Evolutionary conservation across 331 rosid genomes (phyloP), one percentile per base, ranked within the genome.

Genomic region (Malus hybrid): DNA sequence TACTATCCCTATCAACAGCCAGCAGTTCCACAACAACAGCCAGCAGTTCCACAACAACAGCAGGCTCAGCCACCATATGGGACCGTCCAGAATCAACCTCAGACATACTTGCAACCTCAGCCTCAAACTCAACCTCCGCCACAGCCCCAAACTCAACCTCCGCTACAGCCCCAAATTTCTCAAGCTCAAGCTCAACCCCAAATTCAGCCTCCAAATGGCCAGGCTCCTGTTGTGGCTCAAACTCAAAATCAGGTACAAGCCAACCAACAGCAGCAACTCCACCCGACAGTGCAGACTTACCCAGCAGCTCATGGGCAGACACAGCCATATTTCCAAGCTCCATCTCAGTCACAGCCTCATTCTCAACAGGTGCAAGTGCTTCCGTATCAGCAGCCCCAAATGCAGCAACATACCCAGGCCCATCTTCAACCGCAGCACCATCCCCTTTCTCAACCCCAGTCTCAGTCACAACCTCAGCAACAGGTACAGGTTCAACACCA

Each of bases 1-100:
- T 90, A 90, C 79, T 86, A 92, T 77, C 96, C 97, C 12, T 89
- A 88, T 80, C 99, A 92, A 77, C 96, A 89, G 79, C 77, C 90
- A 32, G 84, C 68, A 1, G 87, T 73, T 85, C n/a, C n/a, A n/a
- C n/a, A n/a, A n/a, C n/a, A n/a, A n/a, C n/a, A n/a, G n/a, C n/a
- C 90, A 32, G 84, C 68, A 1, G 87, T 73, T 24, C 86, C 83
- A 30, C 98, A 81, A 72, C 81, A 80, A 60, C 94, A 86, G 81
- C 85, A 77, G 82, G 89, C 86, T 74, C 86, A 83, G 81, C 85
- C 83, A 22, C 85, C 87, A 20, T 86, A 84, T 15, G 73, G 73
- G 61, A 26, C 80, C 75, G 77, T 57, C 14, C 90, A 77, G 77
- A 74, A 42, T 65, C 85, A 76, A 63, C 77, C 81, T 75, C 88